A percentile compares a stretch with the other conserved stretches of the same genome.
These are phyloP conservation scores for Malus domestica DNA, from an alignment of 306 rosid genomes.

Conservation along the genomic window ASM211411v1 NC_041798.1:37943001-37943500, in stretches of 20 bases:
- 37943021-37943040: constrained; percentile 39
- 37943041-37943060: constrained; percentile 52
- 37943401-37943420: not conserved
- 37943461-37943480: not conserved
- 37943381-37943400: not conserved
- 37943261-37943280: constrained; percentile 63
- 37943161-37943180: not conserved
- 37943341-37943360: constrained; percentile 15
- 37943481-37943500: not conserved
- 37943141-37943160: not conserved
- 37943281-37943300: constrained; percentile 48
- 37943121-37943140: not conserved
- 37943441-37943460: not conserved
- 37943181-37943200: constrained; percentile 2
- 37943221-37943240: constrained; percentile 21
- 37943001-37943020: constrained; percentile 72
- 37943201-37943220: not conserved
- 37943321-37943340: constrained; percentile 29
- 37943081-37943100: constrained; percentile 20
- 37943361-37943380: not conserved
- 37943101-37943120: constrained; percentile 1
- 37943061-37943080: constrained; percentile 24
- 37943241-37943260: constrained; percentile 77
- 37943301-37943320: constrained; percentile 50
- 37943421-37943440: not conserved